phyloP scores from a whole-genome alignment of 768 basidiomycete genomes.

The Cyclocybe cylindracea region DNA sequence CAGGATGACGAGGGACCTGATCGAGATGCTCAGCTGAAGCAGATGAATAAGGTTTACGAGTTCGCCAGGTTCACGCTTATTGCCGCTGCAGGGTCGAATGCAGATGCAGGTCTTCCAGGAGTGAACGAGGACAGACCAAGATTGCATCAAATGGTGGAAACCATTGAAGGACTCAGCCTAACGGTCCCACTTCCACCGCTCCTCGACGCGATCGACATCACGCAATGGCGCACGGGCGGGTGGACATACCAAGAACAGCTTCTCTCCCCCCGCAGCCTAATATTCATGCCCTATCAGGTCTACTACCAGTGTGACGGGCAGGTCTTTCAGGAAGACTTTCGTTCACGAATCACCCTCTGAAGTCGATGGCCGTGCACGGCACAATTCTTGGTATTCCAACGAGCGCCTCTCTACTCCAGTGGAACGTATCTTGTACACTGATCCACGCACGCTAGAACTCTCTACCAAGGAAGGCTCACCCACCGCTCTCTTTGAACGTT shows the following conservation, averaged over 20 bases:
- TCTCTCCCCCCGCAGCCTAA: not conserved
- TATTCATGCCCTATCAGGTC: not conserved
- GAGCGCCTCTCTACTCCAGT: not conserved
- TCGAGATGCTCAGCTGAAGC: not conserved
- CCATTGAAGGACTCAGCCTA: not conserved
- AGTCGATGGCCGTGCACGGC: not conserved
- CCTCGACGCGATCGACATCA: not conserved
- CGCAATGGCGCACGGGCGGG: not conserved
- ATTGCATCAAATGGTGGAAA: no score
- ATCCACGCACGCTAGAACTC: not conserved
- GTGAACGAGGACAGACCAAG: no score
- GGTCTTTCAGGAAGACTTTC: not conserved
- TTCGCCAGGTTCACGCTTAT: constrained; percentile 2
- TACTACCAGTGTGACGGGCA: not conserved
- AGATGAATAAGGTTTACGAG: constrained; percentile 6
- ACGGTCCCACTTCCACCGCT: not conserved
- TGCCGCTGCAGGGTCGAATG: constrained; percentile 1
- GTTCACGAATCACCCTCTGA: not conserved
- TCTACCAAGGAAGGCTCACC: not conserved
- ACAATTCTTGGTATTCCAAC: not conserved
- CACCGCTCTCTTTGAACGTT: not conserved
- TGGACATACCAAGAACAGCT: constrained; percentile 4
- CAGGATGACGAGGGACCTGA: not conserved
- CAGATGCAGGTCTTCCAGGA: not conserved
- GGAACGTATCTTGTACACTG: not conserved